Evolutionary conservation across 768 basidiomycete genomes (phyloP), one percentile per base, ranked within the genome.

Genomic region (Wakefieldia striispora): DNA sequence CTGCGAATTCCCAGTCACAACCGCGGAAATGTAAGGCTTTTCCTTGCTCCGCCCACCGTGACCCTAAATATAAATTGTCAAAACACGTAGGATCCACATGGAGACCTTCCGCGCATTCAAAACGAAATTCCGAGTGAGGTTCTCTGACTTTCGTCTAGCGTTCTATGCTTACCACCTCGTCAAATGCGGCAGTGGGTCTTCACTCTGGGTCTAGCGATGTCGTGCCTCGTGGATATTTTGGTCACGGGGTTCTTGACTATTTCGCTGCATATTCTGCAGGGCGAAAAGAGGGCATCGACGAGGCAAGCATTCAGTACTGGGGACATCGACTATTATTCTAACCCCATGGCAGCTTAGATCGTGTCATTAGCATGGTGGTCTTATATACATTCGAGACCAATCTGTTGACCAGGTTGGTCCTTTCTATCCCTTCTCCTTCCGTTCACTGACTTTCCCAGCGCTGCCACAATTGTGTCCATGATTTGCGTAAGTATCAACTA

Each of bases 331-430:
- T 31, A n/a, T 27, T 19, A 12, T 31, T 1, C 6, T 26, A 34
- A 21, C 41, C 14, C 29, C 5, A 1, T 7, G 17, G 23, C 49
- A 80, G 78, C 45, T 53, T 81, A 57, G 76, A 79, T 50, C 71
- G 72, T 8, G 53, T 81, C 21, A 68, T 82, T 20, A 72, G 79
- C 47, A 58, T 66, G 0, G 66, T 80, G 40, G 75, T 80, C 35
- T 53, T 78, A 1, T 81, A 81, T 51, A 74, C 78, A 0, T 73
- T 81, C 38, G 80, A 82, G 56, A 79, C 73, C 31, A 80, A 79
- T 47, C 61, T 74, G 8, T 50, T 81, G 26, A 81, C 80, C 24
- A 73, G 74, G 74, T 76, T 40, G 21, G 51, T 56, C 38, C 3
- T 21, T 23, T 6, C 34, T 21, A 4, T 23, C 14, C 21, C 26